Percentiles rank a stretch among this genome's conserved stretches.
These are phyloP conservation scores for Fusarium annulatum DNA, from an alignment of 2,329 filamentous ascomycete genomes.

Conservation along the genomic window DNA sequence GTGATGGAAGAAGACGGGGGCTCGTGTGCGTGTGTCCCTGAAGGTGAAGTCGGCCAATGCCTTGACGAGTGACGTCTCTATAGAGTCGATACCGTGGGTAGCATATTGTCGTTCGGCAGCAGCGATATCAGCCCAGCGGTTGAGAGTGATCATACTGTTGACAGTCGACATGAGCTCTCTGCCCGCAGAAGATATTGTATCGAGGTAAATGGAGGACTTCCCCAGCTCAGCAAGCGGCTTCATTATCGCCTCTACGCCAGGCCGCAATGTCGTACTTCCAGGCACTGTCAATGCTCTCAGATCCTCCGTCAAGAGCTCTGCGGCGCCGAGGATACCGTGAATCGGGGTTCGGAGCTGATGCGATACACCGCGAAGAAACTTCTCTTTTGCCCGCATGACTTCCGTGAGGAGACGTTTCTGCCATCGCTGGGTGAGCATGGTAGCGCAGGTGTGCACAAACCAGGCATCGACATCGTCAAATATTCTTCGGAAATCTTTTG, in stretches of 20 bases:
- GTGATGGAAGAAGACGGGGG: constrained; percentile 34
- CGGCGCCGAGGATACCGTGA: constrained; percentile 56
- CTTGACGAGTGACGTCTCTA: constrained; percentile 29
- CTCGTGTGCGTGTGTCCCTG: constrained; percentile 13
- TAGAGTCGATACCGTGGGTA: constrained; percentile 15
- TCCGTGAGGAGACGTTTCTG: constrained; percentile 54
- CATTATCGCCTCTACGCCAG: constrained; percentile 2
- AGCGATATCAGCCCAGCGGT: constrained; percentile 53
- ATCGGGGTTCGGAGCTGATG: constrained; percentile 61
- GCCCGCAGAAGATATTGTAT: constrained; percentile 54
- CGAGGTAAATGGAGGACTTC: constrained; percentile 36
- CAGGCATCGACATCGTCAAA: constrained; percentile 60
- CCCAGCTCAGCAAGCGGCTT: not conserved
- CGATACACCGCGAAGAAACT: constrained; percentile 57
- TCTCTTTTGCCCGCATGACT: constrained; percentile 56
- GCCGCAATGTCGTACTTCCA: not conserved
- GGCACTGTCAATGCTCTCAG: constrained; percentile 41
- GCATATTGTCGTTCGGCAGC: constrained; percentile 47
- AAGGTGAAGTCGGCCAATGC: constrained; percentile 2
- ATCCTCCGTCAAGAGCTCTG: constrained; percentile 56
- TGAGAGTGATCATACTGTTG: constrained; percentile 57
- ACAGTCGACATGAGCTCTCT: constrained; percentile 57
- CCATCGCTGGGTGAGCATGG: constrained; percentile 51
- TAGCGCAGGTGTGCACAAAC: constrained; percentile 56
- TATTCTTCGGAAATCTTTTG: constrained; percentile 55